Conservation (phyloP, 352 stramenopile genomes). For the Phytopythium oedochilum region DNA sequence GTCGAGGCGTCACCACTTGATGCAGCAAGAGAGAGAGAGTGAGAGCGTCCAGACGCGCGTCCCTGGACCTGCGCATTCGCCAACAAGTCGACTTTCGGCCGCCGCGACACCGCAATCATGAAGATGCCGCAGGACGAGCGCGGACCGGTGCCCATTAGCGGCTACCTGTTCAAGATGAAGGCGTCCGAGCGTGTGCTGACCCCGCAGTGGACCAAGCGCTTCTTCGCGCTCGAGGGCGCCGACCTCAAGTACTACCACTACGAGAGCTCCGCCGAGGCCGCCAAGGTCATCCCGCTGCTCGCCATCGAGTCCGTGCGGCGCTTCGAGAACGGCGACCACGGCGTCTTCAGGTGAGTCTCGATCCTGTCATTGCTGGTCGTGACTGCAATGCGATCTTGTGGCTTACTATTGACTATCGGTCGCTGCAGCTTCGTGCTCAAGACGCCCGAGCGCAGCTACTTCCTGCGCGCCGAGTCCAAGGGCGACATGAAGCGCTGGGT, state of each 20-base stretch:
- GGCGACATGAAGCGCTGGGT: slow-evolving; percentile 89
- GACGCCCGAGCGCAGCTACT: slow-evolving; percentile 69
- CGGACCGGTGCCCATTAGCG: slow-evolving; percentile 68
- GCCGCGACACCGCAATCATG: slow-evolving; percentile 16
- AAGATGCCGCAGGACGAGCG: slow-evolving; percentile 41
- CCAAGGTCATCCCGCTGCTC: slow-evolving; percentile 71
- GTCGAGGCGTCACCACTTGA: neutral
- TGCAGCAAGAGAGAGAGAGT: neutral
- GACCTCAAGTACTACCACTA: slow-evolving; percentile 80
- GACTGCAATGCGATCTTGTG: no score
- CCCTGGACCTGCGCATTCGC: neutral
- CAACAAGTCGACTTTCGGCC: neutral
- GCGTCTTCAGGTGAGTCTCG: slow-evolving; percentile 38
- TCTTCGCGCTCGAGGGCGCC: slow-evolving; percentile 69
- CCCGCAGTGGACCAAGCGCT: slow-evolving; percentile 79
- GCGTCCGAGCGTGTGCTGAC: slow-evolving; percentile 58
- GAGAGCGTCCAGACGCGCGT: no score
- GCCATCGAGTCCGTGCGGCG: slow-evolving; percentile 71
- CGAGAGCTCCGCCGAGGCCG: slow-evolving; percentile 49
- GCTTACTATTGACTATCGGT: no score
- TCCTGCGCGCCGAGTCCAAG: slow-evolving; percentile 74
- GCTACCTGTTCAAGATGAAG: slow-evolving; percentile 86
- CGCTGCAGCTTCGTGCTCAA: slow-evolving; percentile 83
- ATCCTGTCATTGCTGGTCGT: neutral
- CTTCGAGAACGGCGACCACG: slow-evolving; percentile 82